Percentiles rank a stretch among this genome's conserved stretches.
Evolutionary conservation across 345 rosid genomes (phyloP).

Genomic region (Pugionium dolabratum): DNA sequence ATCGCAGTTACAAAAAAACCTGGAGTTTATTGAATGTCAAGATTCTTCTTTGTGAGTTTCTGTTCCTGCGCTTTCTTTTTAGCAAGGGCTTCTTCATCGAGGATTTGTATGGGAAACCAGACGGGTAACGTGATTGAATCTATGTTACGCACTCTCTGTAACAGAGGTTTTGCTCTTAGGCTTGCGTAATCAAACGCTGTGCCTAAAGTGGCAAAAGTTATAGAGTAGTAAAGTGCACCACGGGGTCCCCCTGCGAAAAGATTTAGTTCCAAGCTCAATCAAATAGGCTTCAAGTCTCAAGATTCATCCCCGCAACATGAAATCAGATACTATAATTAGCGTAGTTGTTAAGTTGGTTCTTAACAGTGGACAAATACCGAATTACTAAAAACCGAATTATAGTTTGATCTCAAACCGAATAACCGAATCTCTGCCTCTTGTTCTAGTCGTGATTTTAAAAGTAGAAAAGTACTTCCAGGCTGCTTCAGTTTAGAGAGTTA

Average conservation of each 20-base stretch:
- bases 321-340: not conserved
- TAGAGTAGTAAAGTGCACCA: conserved; percentile 69
- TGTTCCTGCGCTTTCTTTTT: conserved; percentile 68
- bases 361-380: too few relatives aligned
- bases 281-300: not conserved
- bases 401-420: too few relatives aligned
- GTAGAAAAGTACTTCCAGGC: not conserved
- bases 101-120: conserved; percentile 85
- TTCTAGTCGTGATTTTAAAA: too few relatives aligned
- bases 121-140: conserved; percentile 59
- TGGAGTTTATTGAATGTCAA: conserved; percentile 23
- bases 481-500: not conserved
- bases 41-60: conserved; percentile 68
- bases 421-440: too few relatives aligned
- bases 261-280: conserved; percentile 5
- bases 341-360: not conserved
- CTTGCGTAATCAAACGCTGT: conserved; percentile 59
- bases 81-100: conserved; percentile 76
- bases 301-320: not conserved
- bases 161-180: conserved; percentile 47
- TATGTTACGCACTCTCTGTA: conserved; percentile 39
- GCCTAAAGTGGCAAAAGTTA: conserved; percentile 60
- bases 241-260: conserved; percentile 58
- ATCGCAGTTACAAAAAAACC: not conserved
- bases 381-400: too few relatives aligned